Base-by-base conservation (phyloP, 2,329 filamentous ascomycete species). In the Fusarium multiceps region DNA sequence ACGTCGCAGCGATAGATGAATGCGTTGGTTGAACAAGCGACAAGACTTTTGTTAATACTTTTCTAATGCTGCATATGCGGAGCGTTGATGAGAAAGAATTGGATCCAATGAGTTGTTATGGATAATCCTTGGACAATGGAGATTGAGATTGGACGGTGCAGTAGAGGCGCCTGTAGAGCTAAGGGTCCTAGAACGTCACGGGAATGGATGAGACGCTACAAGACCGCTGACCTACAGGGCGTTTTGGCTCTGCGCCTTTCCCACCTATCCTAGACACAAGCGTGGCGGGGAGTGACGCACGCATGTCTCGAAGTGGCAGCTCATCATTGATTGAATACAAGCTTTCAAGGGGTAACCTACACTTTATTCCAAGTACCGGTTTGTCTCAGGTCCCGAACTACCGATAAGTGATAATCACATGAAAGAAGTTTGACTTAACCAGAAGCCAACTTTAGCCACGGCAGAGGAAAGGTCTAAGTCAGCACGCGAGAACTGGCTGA, bases 271-370 rank as follows among this genome's bases (percentile, higher is more conserved):
- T 40, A 47, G 45, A 54, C 59, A 30, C 64, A 54, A 61, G 59
- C 59, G 64, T 66, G 68, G 68, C 68, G 55, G 63, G 55, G 64
- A 66, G 68, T 71, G 68, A 71, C 68, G 68, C 68, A 71, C 45
- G 46, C 68, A 30, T 66, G 59, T 71, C 64, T 65, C 30, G 34
- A 34, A 45, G 56, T 58, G 59, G 55, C 68, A 58, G 42, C 42
- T 66, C 63, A 49, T 66, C n/a, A 40, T 47, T 37, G 32, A 42
- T 45, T 30, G 34, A 50, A 48, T 71, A 71, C 68, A 71, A 62
- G 40, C 13, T 55, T 47, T 55, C 45, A 50, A 43, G 51, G 41
- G 47, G 68, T n/a, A 55, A 21, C 18, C 21, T 34, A 40, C 68
- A 57, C 53, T 20, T 40, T 58, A 61, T 49, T 14, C 6, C 42